These are phyloP conservation scores for Danielia reshetovae DNA, from an alignment of 805 yeast species.

Conservation along the genomic window DNA sequence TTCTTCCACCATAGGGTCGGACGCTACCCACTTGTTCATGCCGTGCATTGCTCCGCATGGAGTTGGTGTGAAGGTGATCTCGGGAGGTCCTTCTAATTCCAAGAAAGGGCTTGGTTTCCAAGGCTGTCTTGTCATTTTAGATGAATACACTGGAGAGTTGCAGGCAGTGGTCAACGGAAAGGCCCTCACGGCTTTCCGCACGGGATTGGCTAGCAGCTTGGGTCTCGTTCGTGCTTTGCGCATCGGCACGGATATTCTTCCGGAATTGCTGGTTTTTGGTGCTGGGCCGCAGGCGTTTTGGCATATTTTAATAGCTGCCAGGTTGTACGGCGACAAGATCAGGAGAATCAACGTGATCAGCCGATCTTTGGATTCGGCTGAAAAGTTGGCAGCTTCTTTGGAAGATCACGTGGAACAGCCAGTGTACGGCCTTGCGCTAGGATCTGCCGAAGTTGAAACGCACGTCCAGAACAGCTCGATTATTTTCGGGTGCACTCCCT, in stretches of 20 bases:
- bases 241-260: conserved; percentile 12
- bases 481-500: conserved; percentile 59
- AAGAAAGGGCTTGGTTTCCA: conserved; percentile 46
- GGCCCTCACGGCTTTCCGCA: conserved; percentile 61
- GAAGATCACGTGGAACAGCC: conserved; percentile 21
- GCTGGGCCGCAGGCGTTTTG: conserved; percentile 64
- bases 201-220: conserved; percentile 55
- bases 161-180: conserved; percentile 54
- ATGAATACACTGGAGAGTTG: conserved; percentile 48
- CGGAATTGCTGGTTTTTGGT: conserved; percentile 46
- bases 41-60: conserved; percentile 51
- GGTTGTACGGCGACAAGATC: conserved; percentile 35
- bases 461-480: conserved; percentile 40
- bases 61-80: conserved; percentile 59
- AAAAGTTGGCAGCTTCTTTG: conserved; percentile 23
- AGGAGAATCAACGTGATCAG: conserved; percentile 43
- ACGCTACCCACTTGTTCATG: conserved; percentile 57
- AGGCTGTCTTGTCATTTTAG: conserved; percentile 51
- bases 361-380: conserved; percentile 41
- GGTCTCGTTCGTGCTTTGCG: conserved; percentile 27
- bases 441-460: conserved; percentile 11
- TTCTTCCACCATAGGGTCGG: conserved; percentile 28
- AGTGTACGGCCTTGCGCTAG: conserved; percentile 2
- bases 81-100: conserved; percentile 44
- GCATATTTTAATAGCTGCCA: conserved; percentile 49